Percentiles rank a stretch among this genome's conserved stretches.
Evolutionary conservation across 352 stramenopile species (phyloP).

Genomic region (Pythium aquatile): DNA sequence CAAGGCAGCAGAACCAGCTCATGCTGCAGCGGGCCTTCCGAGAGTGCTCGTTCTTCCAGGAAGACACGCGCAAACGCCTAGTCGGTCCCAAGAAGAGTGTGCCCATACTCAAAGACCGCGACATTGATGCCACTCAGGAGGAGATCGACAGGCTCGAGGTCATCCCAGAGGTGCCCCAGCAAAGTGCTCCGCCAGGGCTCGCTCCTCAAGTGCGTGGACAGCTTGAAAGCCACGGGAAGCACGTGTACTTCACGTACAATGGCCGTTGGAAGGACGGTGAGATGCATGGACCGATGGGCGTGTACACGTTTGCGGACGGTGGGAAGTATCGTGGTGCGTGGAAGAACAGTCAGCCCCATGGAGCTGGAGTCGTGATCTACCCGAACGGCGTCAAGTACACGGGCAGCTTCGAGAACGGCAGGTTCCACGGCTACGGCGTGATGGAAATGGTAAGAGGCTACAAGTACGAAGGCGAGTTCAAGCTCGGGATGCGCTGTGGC

Average conservation of each 20-base stretch:
- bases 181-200: slow-evolving; percentile 48
- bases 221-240: slow-evolving; percentile 65
- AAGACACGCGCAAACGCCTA: slow-evolving; percentile 29
- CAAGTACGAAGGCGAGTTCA: slow-evolving; percentile 64
- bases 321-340: slow-evolving; percentile 69
- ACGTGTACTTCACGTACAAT: slow-evolving; percentile 65
- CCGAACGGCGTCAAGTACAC: slow-evolving; percentile 72
- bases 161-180: slow-evolving; percentile 38
- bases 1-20: slow-evolving; percentile 54
- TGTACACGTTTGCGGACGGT: slow-evolving; percentile 70
- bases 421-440: slow-evolving; percentile 65
- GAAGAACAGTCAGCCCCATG: slow-evolving; percentile 36
- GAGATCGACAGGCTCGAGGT: slow-evolving; percentile 47
- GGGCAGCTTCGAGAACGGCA: slow-evolving; percentile 47
- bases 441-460: slow-evolving; percentile 51
- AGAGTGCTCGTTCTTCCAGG: slow-evolving; percentile 61
- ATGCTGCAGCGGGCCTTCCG: slow-evolving; percentile 65
- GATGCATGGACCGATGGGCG: slow-evolving; percentile 61
- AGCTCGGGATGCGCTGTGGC: slow-evolving; percentile 40
- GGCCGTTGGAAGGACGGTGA: slow-evolving; percentile 66
- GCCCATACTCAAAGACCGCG: slow-evolving; percentile 32
- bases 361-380: slow-evolving; percentile 55
- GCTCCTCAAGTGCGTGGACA: slow-evolving; percentile 55
- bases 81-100: slow-evolving; percentile 26
- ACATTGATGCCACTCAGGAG: slow-evolving; percentile 31